Base-by-base conservation (phyloP, 2,329 filamentous ascomycete genomes). In the Chalara sp. region DNA sequence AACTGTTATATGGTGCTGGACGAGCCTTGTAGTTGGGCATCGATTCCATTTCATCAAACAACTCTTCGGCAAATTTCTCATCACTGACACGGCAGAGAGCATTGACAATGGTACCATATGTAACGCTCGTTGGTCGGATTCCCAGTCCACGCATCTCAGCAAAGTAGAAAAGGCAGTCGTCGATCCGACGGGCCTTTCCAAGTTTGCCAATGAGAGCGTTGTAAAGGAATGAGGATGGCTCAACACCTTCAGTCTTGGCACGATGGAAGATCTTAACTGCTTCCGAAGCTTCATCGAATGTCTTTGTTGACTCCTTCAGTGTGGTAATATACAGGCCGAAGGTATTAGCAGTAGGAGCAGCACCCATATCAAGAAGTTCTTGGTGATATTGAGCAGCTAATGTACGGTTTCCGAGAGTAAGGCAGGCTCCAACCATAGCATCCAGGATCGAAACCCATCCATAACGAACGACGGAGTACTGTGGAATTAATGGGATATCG, bases 281-380 rank as follows among this genome's bases (percentile, higher is more conserved):
- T 68, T 97, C 93, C 6, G 90, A 90, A 8, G 93, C 93, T 69
- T 99, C 93, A 63, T 99, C 93, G 58, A 96, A 97, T 0, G 91
- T 97, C 80, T 95, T 96, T 58, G 89, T 89, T 1, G 89, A 95
- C 65, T 96, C 92, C 74, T 97, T 96, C 55, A 99, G 76, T 1
- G 92, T 97, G n/a, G 95, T 97, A 71, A 99, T 99, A 77, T 97
- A 99, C 13, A 99, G 80, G 53, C 93, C 93, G 61, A 95, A 99
- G 0, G 93, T 99, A 75, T 99, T 99, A 42, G 93, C 93, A 2
- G 92, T 95, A 12, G 93, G 93, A 7, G 91, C 86, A 53, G 87
- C 84, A 45, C 92, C 92, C 76, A 97, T 93, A 54, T 89, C 84
- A 46, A 95, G 76, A 59, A 99, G 78, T 68, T 99, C 89, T 68